phyloP scores from a whole-genome alignment of 306 rosid species.

The Vicia faba region DNA sequence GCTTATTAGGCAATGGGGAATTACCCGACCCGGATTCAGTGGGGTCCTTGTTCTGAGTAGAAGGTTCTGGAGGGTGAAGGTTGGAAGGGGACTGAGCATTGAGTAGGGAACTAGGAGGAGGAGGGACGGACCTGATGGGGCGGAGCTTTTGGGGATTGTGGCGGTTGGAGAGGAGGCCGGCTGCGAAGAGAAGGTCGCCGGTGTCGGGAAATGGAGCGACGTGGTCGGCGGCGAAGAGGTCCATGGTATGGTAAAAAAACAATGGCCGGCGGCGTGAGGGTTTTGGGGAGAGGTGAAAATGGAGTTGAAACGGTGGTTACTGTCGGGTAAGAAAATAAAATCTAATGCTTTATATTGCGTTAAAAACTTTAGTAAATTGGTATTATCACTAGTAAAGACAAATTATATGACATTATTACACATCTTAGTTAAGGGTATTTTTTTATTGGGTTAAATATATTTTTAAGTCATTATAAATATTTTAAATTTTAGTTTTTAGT shows the following conservation, averaged over 20 bases:
- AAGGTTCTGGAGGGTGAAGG: constrained; percentile 10
- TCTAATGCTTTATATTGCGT: not conserved
- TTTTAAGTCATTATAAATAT: no score
- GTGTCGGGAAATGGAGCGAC: constrained; percentile 74
- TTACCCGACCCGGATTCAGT: constrained; percentile 45
- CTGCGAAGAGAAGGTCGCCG: constrained; percentile 54
- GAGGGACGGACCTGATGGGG: constrained; percentile 56
- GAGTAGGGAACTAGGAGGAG: not conserved
- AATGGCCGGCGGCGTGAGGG: constrained; percentile 48
- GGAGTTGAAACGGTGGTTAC: constrained; percentile 22
- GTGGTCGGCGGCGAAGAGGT: constrained; percentile 57
- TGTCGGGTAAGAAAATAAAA: constrained; percentile 15
- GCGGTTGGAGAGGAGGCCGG: constrained; percentile 44
- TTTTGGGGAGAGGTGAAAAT: constrained; percentile 49
- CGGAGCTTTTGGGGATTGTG: constrained; percentile 79
- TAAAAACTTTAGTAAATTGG: not conserved
- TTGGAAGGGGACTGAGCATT: not conserved
- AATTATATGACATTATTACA: not conserved
- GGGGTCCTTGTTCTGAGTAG: constrained; percentile 14
- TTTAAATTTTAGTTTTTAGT: no score
- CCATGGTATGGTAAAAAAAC: constrained; percentile 38
- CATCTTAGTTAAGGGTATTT: not conserved
- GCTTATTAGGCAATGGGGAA: not conserved
- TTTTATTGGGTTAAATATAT: no score
- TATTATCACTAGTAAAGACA: no score